Percentiles rank a stretch among this genome's conserved stretches.
These are phyloP conservation scores for Neckera pumila DNA, from an alignment of 225 moss, liverwort and hornwort genomes.

Conservation along the genomic window DNA sequence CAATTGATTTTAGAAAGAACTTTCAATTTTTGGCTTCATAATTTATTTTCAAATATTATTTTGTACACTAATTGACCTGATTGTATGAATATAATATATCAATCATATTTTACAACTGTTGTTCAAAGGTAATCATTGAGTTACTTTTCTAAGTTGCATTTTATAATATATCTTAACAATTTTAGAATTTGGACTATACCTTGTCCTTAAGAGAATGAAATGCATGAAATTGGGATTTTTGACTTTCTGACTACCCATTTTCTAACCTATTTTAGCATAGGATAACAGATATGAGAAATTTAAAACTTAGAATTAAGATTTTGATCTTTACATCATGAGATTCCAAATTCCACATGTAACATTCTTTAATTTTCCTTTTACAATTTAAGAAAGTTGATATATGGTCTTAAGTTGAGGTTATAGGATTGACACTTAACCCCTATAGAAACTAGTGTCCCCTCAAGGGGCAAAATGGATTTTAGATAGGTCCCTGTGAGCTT, in stretches of 20 bases:
- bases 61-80: too few species aligned
- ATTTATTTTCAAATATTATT: background rate
- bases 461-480: too few species aligned
- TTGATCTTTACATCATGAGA: background rate
- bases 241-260: background rate
- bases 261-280: background rate
- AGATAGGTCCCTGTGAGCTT: too few species aligned
- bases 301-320: background rate
- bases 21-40: background rate
- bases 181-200: accelerated
- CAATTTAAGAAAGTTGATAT: background rate
- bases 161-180: too few species aligned
- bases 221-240: background rate
- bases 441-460: too few species aligned
- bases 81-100: background rate
- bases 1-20: background rate
- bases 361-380: background rate
- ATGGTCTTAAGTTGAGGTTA: background rate
- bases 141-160: background rate
- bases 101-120: too few species aligned
- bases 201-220: background rate
- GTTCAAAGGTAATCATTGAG: too few species aligned
- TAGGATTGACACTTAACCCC: background rate
- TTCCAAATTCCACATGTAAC: background rate
- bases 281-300: background rate